Evolutionary conservation across 345 rosid genomes (phyloP), one percentile per base, ranked within the genome.

Genomic region (Euclidium syriacum): DNA sequence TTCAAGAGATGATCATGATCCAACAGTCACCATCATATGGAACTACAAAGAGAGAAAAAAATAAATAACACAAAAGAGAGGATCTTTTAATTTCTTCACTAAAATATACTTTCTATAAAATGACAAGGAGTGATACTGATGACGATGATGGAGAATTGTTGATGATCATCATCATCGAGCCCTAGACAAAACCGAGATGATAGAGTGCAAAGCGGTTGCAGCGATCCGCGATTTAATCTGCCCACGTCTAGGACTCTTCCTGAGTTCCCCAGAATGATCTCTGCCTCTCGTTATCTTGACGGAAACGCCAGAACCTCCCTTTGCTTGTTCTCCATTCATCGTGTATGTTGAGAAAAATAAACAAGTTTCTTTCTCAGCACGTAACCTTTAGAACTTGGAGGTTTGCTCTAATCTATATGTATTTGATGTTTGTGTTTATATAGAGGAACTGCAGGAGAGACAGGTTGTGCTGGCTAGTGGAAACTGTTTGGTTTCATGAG

Each of bases 191-290:
- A 59, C 67, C 3, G 61, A 68, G 9, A 68, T 14, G n/a, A 68
- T 51, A 41, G 67, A 68, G 16, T 59, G 39, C 23, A 68, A 51
- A 40, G 54, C 67, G 26, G 61, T 59, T 59, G 67, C 52, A 23
- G 60, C 73, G 0, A 59, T 68, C 39, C 61, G 67, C 11, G 73
- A 39, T 59, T 68, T 68, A 12, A 68, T 51, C 36, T 59, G 30
- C 0, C 73, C 73, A 3, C 73, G 66, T 52, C 38, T 51, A 1
- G 73, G 67, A 33, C 59, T 34, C 53, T 24, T 32, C 29, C 53
- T 51, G 6, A 51, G 24, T 51, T 59, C 58, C 22, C 11, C 8
- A n/a, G 24, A 59, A 3, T 59, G 38, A 51, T 68, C 16, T 40
- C 58, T 6, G 10, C 33, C 38, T 33, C 23, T 59, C 3, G 10